A percentile compares a stretch with the other conserved stretches of the same genome.
phyloP scores from a whole-genome alignment of 176 grass and related monocot genomes.

The Carex kokanica region DNA sequence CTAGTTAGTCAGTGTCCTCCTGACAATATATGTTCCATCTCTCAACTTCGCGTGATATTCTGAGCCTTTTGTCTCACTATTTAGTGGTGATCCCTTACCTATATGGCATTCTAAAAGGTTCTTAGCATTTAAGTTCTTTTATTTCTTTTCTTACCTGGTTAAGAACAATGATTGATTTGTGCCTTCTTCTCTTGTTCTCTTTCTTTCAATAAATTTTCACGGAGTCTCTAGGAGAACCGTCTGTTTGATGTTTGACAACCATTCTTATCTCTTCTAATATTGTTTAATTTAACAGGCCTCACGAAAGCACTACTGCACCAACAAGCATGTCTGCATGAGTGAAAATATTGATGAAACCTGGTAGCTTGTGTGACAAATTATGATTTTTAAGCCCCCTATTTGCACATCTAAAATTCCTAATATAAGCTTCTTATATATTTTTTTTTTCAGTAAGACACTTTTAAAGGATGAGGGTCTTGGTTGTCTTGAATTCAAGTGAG shows the following conservation, averaged over 20 bases:
- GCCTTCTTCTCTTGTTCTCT: not conserved
- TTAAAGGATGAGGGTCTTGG: slow-evolving; percentile 60
- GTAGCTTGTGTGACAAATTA: slow-evolving; percentile 34
- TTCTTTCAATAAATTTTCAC: not conserved
- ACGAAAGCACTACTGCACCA: slow-evolving; percentile 88
- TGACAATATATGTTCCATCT: not conserved
- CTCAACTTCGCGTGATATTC: slow-evolving; percentile 6
- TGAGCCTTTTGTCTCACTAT: not conserved
- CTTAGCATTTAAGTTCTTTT: not conserved
- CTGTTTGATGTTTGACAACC: not conserved
- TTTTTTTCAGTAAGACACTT: slow-evolving; percentile 55
- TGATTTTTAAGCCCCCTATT: slow-evolving; percentile 9
- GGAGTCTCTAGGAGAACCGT: not conserved
- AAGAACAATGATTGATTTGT: not conserved
- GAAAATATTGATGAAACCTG: slow-evolving; percentile 70
- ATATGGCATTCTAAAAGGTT: not conserved
- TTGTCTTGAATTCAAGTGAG: slow-evolving; percentile 91
- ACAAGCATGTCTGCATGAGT: slow-evolving; percentile 50
- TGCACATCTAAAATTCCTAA: slow-evolving; percentile 1
- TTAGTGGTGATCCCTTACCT: not conserved
- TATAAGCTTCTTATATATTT: slow-evolving; percentile 5
- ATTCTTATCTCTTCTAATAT: slow-evolving; percentile 1
- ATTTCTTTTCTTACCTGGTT: slow-evolving; percentile 14
- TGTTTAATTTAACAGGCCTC: slow-evolving; percentile 55
- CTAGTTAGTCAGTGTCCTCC: not conserved